Evolutionary conservation across 768 basidiomycete genomes (phyloP).

Genomic region (Lentinula lateritia): DNA sequence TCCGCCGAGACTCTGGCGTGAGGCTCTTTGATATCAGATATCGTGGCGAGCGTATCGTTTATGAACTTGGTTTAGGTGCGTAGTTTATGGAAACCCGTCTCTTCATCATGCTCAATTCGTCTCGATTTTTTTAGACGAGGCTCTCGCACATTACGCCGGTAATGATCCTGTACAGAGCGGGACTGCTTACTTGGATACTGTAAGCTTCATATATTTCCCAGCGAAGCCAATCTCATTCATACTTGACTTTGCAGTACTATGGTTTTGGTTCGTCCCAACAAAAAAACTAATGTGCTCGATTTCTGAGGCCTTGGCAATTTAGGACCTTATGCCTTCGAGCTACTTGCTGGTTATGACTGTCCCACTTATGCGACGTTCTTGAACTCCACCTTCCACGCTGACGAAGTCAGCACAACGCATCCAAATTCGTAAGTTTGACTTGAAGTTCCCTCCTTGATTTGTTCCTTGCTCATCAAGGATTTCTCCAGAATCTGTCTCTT

Average conservation of each 20-base stretch:
- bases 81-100: neutral
- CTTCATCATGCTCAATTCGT: neutral
- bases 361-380: slow-evolving; percentile 46
- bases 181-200: slow-evolving; percentile 42
- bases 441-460: neutral
- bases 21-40: slow-evolving; percentile 34
- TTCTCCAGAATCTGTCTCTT: slow-evolving; percentile 45
- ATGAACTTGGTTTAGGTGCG: slow-evolving; percentile 30
- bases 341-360: slow-evolving; percentile 51
- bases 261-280: slow-evolving; percentile 12
- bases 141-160: slow-evolving; percentile 27
- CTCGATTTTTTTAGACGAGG: neutral
- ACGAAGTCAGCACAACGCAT: slow-evolving; percentile 31
- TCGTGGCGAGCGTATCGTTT: slow-evolving; percentile 42
- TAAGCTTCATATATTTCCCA: neutral
- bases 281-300: neutral
- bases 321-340: slow-evolving; percentile 32
- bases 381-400: slow-evolving; percentile 43
- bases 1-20: slow-evolving; percentile 49
- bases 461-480: neutral
- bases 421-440: slow-evolving; percentile 17
- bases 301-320: neutral
- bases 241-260: neutral
- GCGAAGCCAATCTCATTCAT: too few relatives aligned
- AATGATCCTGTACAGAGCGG: slow-evolving; percentile 48